These are phyloP conservation scores for Dalechampia spathulata DNA, from an alignment of 441 rosid species.

Conservation along the genomic window DNA sequence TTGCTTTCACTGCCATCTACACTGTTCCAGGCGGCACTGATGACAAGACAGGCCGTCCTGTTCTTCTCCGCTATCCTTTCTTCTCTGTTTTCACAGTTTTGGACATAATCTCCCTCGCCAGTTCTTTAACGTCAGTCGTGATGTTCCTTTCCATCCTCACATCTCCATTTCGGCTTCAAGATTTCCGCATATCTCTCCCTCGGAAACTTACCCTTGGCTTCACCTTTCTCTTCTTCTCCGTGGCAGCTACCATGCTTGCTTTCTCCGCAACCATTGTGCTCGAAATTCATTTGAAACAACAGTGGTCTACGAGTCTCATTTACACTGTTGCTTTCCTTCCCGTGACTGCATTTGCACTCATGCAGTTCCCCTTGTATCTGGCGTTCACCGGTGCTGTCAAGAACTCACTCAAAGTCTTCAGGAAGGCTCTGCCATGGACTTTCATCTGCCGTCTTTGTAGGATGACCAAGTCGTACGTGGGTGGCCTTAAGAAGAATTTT, in stretches of 20 bases:
- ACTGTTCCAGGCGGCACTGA: slow-evolving; percentile 23
- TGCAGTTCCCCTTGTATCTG: background rate
- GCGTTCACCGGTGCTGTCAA: background rate
- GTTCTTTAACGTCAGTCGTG: slow-evolving; percentile 19
- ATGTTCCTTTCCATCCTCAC: slow-evolving; percentile 21
- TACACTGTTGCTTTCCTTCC: slow-evolving; percentile 7
- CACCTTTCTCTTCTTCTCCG: slow-evolving; percentile 18
- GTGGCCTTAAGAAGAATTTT: background rate
- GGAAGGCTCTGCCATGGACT: background rate
- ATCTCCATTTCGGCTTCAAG: background rate
- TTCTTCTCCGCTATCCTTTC: slow-evolving; percentile 4
- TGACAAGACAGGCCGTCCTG: slow-evolving; percentile 7
- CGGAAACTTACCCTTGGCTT: slow-evolving; percentile 13
- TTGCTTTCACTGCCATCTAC: slow-evolving; percentile 20
- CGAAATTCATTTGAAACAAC: background rate
- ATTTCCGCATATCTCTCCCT: slow-evolving; percentile 11
- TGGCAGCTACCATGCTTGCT: slow-evolving; percentile 15
- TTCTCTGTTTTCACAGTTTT: slow-evolving; percentile 11
- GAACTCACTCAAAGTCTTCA: background rate
- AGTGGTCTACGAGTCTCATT: slow-evolving; percentile 6
- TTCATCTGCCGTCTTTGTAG: background rate
- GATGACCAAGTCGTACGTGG: background rate
- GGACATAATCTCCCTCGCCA: slow-evolving; percentile 13
- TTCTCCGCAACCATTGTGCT: slow-evolving; percentile 17
- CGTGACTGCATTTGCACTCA: background rate